Evolutionary conservation across 495 filamentous ascomycete genomes (phyloP), one percentile per base, ranked within the genome.

Genomic region (Talaromyces liani): DNA sequence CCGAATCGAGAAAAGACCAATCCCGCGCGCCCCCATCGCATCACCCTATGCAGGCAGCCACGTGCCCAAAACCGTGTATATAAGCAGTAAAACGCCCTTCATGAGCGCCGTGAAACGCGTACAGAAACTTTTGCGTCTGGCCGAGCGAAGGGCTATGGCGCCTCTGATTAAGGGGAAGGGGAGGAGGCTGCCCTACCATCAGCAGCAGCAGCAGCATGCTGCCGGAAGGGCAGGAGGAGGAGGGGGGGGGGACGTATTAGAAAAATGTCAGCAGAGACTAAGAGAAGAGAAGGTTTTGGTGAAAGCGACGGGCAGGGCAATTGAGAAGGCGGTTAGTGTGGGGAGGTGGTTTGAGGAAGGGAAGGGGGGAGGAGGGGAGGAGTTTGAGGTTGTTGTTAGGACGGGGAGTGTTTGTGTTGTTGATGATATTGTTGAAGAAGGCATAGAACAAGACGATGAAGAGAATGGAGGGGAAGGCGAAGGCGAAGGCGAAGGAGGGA

Each of bases 51-150:
- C 81, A 62, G 79, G 75, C 65, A 65, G 79, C 63, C 66, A 69
- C 51, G 68, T 77, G 49, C 80, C 79, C 14, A 91, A 90, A 72
- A 73, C 86, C 65, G 80, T 98, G 79, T 96, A 96, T 76, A 78
- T 97, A n/a, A 87, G 88, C 9, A 72, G 85, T 55, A 75, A 73
- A 3, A 86, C 92, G 0, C 89, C 90, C 12, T 91, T 96, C 79
- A 87, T 95, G 74, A 84, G 87, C n/a, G 83, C 86, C 12, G 82
- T 96, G 16, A 91, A 91, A 74, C 91, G 92, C 65, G 85, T 91
- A 27, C 85, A 88, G 58, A 88, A 87, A 61, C 81, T 90, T 12
- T 86, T 97, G 14, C 68, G 66, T 2, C 81, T 87, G 5, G 83
- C 86, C 20, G 84, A 89, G 57, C 82, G 86, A 58, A 84, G 90